These are phyloP conservation scores for Berberis thunbergii DNA, from an alignment of 164 flowering plant genomes.

Conservation along the genomic window DNA sequence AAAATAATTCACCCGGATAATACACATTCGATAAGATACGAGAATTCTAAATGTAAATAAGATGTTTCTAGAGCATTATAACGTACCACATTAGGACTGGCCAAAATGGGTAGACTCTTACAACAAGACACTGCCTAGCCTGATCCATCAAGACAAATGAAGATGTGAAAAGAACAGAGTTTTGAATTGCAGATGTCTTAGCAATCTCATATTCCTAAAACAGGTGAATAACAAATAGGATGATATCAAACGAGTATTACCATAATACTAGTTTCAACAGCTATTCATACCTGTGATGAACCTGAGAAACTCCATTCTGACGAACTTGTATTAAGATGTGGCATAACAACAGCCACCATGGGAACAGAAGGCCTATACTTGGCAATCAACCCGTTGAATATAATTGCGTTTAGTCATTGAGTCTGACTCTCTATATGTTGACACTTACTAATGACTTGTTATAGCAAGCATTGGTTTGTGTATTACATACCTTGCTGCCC, in stretches of 20 bases:
- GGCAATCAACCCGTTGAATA: constrained; percentile 33
- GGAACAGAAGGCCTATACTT: constrained; percentile 45
- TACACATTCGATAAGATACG: too few relatives aligned
- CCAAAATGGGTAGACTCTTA: constrained; percentile 40
- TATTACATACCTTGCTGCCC: constrained; percentile 37
- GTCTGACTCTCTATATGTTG: background rate
- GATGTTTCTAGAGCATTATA: too few relatives aligned
- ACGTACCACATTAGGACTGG: constrained; percentile 26
- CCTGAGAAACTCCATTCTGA: constrained; percentile 37
- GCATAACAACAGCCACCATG: constrained; percentile 39
- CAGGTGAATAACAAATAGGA: background rate
- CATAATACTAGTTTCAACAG: constrained; percentile 3
- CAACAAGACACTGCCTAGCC: constrained; percentile 44
- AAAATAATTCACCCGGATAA: too few relatives aligned
- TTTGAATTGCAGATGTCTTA: background rate
- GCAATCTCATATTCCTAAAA: background rate
- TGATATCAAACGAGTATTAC: background rate
- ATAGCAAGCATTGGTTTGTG: background rate
- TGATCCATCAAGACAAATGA: constrained; percentile 14
- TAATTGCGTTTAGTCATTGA: background rate
- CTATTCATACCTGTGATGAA: constrained; percentile 25
- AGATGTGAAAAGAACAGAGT: background rate
- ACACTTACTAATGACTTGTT: background rate
- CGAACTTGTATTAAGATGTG: constrained; percentile 23
- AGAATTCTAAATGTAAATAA: too few relatives aligned